Conservation (phyloP, 2,329 filamentous ascomycete genomes). For the Exophiala sp. region DNA sequence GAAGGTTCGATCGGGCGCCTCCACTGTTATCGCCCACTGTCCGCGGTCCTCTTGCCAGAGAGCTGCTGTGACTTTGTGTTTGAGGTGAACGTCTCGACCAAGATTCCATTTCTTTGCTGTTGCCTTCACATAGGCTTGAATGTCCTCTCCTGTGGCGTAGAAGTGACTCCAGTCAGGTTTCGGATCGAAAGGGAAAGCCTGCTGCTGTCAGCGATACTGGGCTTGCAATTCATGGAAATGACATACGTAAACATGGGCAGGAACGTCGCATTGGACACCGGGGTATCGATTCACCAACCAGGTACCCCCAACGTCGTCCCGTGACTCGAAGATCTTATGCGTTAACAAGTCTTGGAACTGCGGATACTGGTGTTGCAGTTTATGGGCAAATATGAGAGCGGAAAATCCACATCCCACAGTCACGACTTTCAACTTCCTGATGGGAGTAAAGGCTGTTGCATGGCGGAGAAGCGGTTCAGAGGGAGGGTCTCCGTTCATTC, state of each 20-base stretch:
- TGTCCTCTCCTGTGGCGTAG: slow-evolving; percentile 65
- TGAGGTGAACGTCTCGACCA: slow-evolving; percentile 55
- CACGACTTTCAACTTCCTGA: slow-evolving; percentile 20
- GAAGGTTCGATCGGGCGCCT: background rate
- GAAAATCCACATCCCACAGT: slow-evolving; percentile 33
- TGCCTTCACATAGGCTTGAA: slow-evolving; percentile 62
- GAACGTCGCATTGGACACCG: slow-evolving; percentile 58
- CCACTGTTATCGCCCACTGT: slow-evolving; percentile 52
- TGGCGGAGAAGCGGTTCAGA: background rate
- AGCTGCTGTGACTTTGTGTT: slow-evolving; percentile 54
- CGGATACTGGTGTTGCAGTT: slow-evolving; percentile 37
- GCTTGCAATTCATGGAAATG: background rate
- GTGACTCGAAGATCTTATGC: slow-evolving; percentile 44
- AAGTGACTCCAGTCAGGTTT: slow-evolving; percentile 67
- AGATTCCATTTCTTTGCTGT: slow-evolving; percentile 63
- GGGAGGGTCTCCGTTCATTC: too few species aligned
- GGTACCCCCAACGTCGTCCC: slow-evolving; percentile 40
- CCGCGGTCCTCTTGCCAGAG: slow-evolving; percentile 53
- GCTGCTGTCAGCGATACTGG: background rate
- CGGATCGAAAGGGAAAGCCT: slow-evolving; percentile 57
- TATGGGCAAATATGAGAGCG: slow-evolving; percentile 40
- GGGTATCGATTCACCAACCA: slow-evolving; percentile 43
- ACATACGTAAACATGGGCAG: slow-evolving; percentile 62
- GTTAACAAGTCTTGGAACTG: slow-evolving; percentile 35
- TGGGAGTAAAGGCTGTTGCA: background rate